These are phyloP conservation scores for Aphanocladium album DNA, from an alignment of 2,329 filamentous ascomycete genomes.

Conservation along the genomic window DNA sequence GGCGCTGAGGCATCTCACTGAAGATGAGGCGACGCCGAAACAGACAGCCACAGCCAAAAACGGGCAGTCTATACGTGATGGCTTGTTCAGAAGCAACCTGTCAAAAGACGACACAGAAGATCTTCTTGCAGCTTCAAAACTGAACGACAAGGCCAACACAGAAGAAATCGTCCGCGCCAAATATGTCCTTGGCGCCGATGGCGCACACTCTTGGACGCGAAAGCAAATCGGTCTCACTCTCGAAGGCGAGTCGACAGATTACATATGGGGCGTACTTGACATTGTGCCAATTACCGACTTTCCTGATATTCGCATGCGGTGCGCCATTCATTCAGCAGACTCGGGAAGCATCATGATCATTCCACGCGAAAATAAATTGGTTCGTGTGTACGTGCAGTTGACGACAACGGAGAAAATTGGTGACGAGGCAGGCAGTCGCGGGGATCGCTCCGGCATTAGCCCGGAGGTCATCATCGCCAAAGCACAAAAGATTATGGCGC, in stretches of 20 bases:
- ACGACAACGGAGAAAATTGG: slow-evolving; percentile 36
- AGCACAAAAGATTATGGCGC: slow-evolving; percentile 59
- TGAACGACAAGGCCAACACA: slow-evolving; percentile 17
- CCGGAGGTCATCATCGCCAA: slow-evolving; percentile 57
- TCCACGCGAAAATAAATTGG: slow-evolving; percentile 57
- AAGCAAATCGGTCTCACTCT: slow-evolving; percentile 52
- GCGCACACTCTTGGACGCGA: slow-evolving; percentile 62
- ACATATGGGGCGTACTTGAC: slow-evolving; percentile 47
- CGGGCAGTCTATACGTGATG: slow-evolving; percentile 41
- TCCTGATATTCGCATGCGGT: slow-evolving; percentile 53
- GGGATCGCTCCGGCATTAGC: slow-evolving; percentile 58
- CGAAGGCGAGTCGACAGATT: slow-evolving; percentile 50
- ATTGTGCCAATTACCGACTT: slow-evolving; percentile 45
- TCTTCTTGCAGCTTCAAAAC: slow-evolving; percentile 28
- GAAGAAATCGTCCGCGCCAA: slow-evolving; percentile 34
- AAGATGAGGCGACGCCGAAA: slow-evolving; percentile 51
- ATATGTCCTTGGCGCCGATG: slow-evolving; percentile 65
- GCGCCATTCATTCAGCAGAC: slow-evolving; percentile 51
- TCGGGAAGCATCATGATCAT: slow-evolving; percentile 60
- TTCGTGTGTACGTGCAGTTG: slow-evolving; percentile 62
- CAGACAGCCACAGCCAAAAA: slow-evolving; percentile 24
- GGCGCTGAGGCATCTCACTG: slow-evolving; percentile 49
- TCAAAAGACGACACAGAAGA: slow-evolving; percentile 53
- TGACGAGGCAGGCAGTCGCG: slow-evolving; percentile 28
- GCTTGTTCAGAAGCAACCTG: slow-evolving; percentile 56